Evolutionary conservation across 2,329 filamentous ascomycete genomes (phyloP), one percentile per base, ranked within the genome.

Genomic region (Coniochaeta ligniaria): DNA sequence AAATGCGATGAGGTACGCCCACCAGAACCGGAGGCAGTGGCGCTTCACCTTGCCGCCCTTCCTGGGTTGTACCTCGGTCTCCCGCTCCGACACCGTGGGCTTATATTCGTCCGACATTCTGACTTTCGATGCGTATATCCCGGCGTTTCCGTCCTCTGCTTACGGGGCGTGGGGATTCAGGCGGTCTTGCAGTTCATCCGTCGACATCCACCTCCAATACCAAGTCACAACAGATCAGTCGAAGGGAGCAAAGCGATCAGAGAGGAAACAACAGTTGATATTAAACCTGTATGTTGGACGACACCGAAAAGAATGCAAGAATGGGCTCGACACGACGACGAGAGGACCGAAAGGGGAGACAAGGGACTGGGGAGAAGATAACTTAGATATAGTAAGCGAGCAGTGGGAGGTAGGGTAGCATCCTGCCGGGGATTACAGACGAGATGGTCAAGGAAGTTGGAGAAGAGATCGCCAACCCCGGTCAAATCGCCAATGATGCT

Each of bases 21-120:
- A 88, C 86, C 85, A 88, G 66, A 81, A 86, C 65, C 75, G 78
- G 68, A 73, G 78, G 70, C 79, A 80, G 69, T 85, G 82, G 55
- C 76, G 56, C 35, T 45, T 41, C 26, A 45, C 38, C 56, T 45
- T 58, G 54, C 54, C 54, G 26, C 35, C 56, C 22, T 45, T 41
- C 56, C 66, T 68, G 55, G 66, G 54, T 16, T 12, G 17, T 7
- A 57, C 26, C 57, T 68, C 62, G 57, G 65, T 68, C 67, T 80
- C 76, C 43, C 68, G 67, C 69, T 76, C 72, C 28, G 68, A 65
- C 60, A 71, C 65, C 55, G 70, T 69, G 41, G 63, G 11, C 63
- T 69, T 67, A 52, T 66, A 64, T 2, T 60, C 43, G 55, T 63
- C 63, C 20, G 55, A 52, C 64, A 67, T 68, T 58, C 43, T 64